Percentiles rank a stretch among this genome's conserved stretches.
Conservation (phyloP, 169 alveolate species). For the Eimeria maxima region DNA sequence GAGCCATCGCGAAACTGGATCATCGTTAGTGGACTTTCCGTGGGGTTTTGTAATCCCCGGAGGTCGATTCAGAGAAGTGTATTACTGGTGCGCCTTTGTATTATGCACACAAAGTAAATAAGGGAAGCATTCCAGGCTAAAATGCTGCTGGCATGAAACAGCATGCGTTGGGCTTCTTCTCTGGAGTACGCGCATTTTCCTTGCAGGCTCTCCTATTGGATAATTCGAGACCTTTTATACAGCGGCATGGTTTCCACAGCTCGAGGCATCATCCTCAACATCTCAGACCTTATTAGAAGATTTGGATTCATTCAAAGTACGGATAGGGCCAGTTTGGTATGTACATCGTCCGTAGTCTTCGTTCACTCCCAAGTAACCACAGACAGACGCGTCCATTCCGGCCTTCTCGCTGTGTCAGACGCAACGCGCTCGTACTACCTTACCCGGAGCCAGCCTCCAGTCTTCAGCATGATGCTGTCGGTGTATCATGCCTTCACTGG, state of each 20-base stretch:
- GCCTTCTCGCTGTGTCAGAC: slow-evolving; percentile 33
- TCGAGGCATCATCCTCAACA: slow-evolving; percentile 81
- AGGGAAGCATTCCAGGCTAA: no score
- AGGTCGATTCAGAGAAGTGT: slow-evolving; percentile 85
- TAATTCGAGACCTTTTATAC: slow-evolving; percentile 83
- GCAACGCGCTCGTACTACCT: slow-evolving; percentile 84
- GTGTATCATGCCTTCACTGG: slow-evolving; percentile 72
- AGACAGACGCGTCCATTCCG: background rate
- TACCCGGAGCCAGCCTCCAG: slow-evolving; percentile 85
- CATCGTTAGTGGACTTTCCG: slow-evolving; percentile 30
- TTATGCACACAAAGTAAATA: background rate
- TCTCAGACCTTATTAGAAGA: slow-evolving; percentile 50
- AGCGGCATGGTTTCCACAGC: slow-evolving; percentile 84
- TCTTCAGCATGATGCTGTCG: slow-evolving; percentile 78
- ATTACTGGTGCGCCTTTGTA: slow-evolving; percentile 83
- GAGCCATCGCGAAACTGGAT: background rate
- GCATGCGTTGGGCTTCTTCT: background rate
- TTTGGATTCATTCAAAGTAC: slow-evolving; percentile 84
- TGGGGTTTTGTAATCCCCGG: slow-evolving; percentile 85
- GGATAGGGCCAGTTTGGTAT: background rate
- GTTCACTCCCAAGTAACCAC: background rate
- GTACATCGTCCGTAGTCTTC: background rate
- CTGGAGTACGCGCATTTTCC: background rate
- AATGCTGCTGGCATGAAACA: background rate
- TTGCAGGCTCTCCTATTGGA: slow-evolving; percentile 82